A percentile compares a stretch with the other conserved stretches of the same genome.
Evolutionary conservation across 2,329 filamentous ascomycete genomes (phyloP).

Genomic region (Fusarium globosum): DNA sequence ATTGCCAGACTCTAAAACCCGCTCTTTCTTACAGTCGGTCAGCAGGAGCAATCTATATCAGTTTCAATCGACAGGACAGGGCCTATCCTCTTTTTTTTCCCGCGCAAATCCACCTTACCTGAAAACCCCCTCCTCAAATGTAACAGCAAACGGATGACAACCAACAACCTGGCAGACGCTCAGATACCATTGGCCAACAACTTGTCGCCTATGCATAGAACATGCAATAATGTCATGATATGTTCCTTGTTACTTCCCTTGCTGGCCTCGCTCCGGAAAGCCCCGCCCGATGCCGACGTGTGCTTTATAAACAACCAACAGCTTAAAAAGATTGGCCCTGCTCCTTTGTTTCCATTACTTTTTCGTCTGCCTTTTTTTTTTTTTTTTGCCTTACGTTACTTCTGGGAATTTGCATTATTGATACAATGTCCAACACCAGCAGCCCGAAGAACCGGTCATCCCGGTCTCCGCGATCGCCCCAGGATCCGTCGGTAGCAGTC

Average conservation of each 20-base stretch:
- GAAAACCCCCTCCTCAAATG: not conserved
- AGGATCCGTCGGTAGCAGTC: not conserved
- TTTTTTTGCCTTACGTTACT: accelerated
- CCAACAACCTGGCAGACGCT: not conserved
- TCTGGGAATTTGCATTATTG: accelerated
- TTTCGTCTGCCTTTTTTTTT: accelerated
- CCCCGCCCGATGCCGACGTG: accelerated
- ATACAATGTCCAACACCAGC: not conserved
- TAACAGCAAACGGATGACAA: not conserved
- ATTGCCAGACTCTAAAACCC: not conserved
- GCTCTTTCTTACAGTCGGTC: not conserved
- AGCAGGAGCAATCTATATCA: not conserved
- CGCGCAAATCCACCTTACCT: not conserved
- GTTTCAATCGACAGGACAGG: not conserved
- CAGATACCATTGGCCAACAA: not conserved
- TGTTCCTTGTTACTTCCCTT: not conserved
- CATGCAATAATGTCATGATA: not conserved
- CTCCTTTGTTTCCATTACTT: not conserved
- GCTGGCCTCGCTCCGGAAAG: not conserved
- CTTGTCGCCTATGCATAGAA: not conserved
- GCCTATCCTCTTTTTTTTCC: not conserved
- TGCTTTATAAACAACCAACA: not conserved
- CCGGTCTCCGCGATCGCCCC: not conserved
- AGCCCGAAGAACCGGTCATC: not conserved
- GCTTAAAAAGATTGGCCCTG: accelerated